These are phyloP conservation scores for Myxozyma mucilagina DNA, from an alignment of 805 yeast species.

Conservation along the genomic window DNA sequence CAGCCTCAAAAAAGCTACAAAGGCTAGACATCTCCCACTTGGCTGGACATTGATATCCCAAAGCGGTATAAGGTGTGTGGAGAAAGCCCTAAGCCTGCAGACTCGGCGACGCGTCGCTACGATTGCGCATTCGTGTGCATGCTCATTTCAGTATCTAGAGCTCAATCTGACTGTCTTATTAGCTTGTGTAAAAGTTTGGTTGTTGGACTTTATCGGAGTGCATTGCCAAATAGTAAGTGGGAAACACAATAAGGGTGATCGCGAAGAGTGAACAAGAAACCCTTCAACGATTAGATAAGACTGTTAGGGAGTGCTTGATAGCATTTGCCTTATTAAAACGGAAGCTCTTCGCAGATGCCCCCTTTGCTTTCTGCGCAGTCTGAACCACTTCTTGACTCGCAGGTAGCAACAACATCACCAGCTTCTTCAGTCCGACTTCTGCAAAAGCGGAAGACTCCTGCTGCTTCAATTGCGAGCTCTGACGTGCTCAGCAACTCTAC, in stretches of 20 bases:
- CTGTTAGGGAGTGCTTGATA: too few species aligned
- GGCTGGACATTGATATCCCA: constrained; percentile 1
- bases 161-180: too few species aligned
- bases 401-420: not conserved
- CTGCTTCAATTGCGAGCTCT: constrained; percentile 7
- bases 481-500: constrained; percentile 2
- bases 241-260: too few species aligned
- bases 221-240: too few species aligned
- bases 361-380: not conserved
- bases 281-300: too few species aligned
- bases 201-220: too few species aligned
- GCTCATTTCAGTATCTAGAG: not conserved
- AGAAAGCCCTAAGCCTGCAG: not conserved
- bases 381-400: not conserved
- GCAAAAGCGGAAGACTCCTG: constrained; percentile 10
- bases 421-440: constrained; percentile 4
- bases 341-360: constrained; percentile 6
- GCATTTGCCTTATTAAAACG: too few species aligned
- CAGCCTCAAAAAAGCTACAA: not conserved
- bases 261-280: too few species aligned
- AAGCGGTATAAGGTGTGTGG: not conserved
- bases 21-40: not conserved
- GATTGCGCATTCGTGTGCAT: not conserved
- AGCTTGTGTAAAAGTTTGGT: too few species aligned
- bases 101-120: not conserved